Conservation (phyloP, 2,329 filamentous ascomycete species). For the Colletotrichum falcatum region DNA sequence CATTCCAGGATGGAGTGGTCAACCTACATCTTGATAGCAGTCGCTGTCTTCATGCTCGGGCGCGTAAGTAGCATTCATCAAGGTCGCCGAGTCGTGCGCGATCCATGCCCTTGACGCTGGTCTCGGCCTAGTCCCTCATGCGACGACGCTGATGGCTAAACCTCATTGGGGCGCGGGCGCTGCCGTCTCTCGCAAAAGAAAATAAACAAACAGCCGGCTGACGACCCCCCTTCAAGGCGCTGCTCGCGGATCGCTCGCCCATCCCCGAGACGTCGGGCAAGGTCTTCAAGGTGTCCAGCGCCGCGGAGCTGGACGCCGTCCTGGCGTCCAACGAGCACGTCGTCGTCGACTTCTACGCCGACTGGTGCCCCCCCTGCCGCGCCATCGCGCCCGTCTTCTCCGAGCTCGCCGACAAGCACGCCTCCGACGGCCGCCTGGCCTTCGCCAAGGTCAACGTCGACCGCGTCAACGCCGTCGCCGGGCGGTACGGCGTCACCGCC, state of each 20-base stretch:
- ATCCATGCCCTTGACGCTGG: not conserved
- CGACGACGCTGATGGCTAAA: not conserved
- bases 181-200: too few species aligned
- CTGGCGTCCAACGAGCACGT: slow-evolving; percentile 15
- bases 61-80: slow-evolving; percentile 6
- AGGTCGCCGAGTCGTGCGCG: not conserved
- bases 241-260: slow-evolving; percentile 47
- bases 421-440: slow-evolving; percentile 55
- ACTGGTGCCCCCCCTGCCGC: slow-evolving; percentile 65
- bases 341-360: slow-evolving; percentile 61
- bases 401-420: slow-evolving; percentile 55
- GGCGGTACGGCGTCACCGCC: slow-evolving; percentile 62
- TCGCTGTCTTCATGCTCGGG: slow-evolving; percentile 20
- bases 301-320: slow-evolving; percentile 46
- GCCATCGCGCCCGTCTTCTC: slow-evolving; percentile 59
- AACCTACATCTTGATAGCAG: slow-evolving; percentile 1
- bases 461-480: slow-evolving; percentile 61
- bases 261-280: slow-evolving; percentile 56
- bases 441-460: slow-evolving; percentile 73
- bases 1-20: slow-evolving; percentile 11
- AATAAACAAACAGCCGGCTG: not conserved
- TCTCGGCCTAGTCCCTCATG: not conserved
- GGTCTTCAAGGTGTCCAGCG: slow-evolving; percentile 50
- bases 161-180: not conserved
- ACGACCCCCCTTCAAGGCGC: slow-evolving; percentile 12